A percentile compares a stretch with the other conserved stretches of the same genome.
Conservation (phyloP, 495 filamentous ascomycete genomes). For the Neurospora tetraspora region DNA sequence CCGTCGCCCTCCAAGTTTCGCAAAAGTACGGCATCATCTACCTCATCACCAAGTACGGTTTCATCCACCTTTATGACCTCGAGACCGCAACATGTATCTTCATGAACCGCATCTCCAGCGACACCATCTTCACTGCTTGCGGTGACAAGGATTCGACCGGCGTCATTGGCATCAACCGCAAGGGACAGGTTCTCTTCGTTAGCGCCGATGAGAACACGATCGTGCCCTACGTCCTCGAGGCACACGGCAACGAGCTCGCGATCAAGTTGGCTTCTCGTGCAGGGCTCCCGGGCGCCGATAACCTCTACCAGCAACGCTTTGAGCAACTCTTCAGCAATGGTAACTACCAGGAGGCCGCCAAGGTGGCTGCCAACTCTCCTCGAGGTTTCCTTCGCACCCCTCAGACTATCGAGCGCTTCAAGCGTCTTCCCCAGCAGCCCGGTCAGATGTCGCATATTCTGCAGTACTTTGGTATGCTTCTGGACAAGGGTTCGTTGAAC, state of each 20-base stretch:
- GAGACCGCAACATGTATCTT: constrained; percentile 97
- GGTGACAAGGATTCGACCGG: constrained; percentile 75
- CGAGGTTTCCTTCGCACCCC: constrained; percentile 88
- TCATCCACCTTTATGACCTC: constrained; percentile 97
- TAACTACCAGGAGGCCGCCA: constrained; percentile 80
- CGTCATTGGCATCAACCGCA: constrained; percentile 91
- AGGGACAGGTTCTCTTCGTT: constrained; percentile 91
- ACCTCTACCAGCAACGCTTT: constrained; percentile 88
- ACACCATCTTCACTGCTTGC: constrained; percentile 95
- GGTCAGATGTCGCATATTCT: constrained; percentile 85
- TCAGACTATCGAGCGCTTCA: constrained; percentile 91
- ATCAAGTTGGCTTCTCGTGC: constrained; percentile 93
- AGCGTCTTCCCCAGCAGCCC: constrained; percentile 63
- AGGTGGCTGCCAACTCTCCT: constrained; percentile 91
- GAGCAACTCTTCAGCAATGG: constrained; percentile 67
- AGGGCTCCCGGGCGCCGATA: constrained; percentile 88
- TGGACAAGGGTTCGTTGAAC: constrained; percentile 91
- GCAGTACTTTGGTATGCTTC: constrained; percentile 94
- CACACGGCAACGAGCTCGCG: constrained; percentile 81
- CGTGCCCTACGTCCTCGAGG: constrained; percentile 88
- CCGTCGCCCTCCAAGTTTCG: constrained; percentile 96
- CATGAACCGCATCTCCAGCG: constrained; percentile 99
- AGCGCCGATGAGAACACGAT: constrained; percentile 84
- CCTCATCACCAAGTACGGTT: constrained; percentile 96
- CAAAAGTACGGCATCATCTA: constrained; percentile 92